Evolutionary conservation across 441 rosid genomes (phyloP), one percentile per base, ranked within the genome.

Genomic region (Pelargonium australe): DNA sequence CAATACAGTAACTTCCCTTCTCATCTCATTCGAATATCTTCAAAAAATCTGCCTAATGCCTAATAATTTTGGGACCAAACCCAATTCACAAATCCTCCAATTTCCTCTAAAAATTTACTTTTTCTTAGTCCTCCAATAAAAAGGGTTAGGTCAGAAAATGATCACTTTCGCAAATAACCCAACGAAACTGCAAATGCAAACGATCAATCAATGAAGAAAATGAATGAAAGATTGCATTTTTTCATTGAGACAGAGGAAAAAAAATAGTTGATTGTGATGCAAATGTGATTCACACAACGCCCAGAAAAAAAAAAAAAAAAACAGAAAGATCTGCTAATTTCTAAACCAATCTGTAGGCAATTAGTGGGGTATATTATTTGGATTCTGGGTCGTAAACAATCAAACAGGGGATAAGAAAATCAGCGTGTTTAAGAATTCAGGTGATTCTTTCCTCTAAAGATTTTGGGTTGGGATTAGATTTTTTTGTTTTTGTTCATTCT

Each of bases 1-100:
- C 31, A 25, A 25, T 1, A 25, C 31, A 25, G 31, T 25, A 25
- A 25, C 20, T 14, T 16, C 60, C 60, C 60, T 53, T 16, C 60
- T 53, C 60, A 53, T 53, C 60, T 53, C 60, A 53, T 25, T 53
- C 60, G 60, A 53, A 53, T 53, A 53, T 53, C 20, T 14, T 1
- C 17, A 16, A 53, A n/a, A 53, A 53, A 16, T 14, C 6, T 20
- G 20, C 60, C 17, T 53, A 53, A 53, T n/a, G 60, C 60, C 7
- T 13, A n/a, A 14, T 19, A 53, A 20, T 53, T 53, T 53, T 53
- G 14, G 60, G 60, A 19, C 60, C 14, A 53, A 53, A 16, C 60
- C 60, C 60, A 53, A 53, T 25, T 53, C 60, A 53, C 16, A n/a
- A 20, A 16, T 53, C 60, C 60, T 53, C 60, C 20, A 4, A 53